phyloP scores from a whole-genome alignment of 2,329 filamentous ascomycete species.

The Paraconiothyrium brasiliense region DNA sequence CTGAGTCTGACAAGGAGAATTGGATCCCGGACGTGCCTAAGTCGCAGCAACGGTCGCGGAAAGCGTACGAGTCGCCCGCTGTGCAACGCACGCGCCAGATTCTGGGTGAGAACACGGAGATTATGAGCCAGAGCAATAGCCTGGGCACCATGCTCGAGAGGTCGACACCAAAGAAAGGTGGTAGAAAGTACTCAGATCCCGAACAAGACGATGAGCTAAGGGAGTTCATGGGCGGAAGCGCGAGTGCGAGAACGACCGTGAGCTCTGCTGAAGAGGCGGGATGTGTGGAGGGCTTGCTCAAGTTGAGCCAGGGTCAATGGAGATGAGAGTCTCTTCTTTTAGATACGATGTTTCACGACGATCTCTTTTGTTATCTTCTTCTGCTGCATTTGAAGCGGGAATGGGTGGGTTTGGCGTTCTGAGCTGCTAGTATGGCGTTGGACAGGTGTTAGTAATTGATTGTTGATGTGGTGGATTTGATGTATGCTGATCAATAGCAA shows the following conservation, averaged over 20 bases:
- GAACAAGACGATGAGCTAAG: conserved; percentile 72
- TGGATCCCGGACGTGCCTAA: conserved; percentile 65
- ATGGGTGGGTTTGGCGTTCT: conserved; percentile 2
- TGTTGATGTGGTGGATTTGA: not conserved
- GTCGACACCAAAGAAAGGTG: conserved; percentile 31
- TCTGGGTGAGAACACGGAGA: conserved; percentile 58
- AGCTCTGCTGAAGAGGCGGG: conserved; percentile 74
- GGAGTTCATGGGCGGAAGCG: conserved; percentile 74
- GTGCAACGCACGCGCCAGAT: conserved; percentile 49
- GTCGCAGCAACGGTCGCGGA: conserved; percentile 40
- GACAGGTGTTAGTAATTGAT: not conserved
- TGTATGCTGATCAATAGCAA: not conserved
- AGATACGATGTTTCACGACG: conserved; percentile 1
- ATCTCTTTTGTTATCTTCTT: not conserved
- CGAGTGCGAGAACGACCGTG: conserved; percentile 63
- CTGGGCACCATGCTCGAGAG: conserved; percentile 49
- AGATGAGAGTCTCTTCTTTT: conserved; percentile 41
- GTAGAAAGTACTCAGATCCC: conserved; percentile 48
- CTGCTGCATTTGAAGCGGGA: conserved; percentile 13
- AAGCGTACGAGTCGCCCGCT: conserved; percentile 41
- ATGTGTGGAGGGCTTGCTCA: conserved; percentile 87
- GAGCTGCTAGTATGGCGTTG: not conserved
- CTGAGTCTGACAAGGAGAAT: conserved; percentile 96
- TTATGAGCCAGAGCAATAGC: conserved; percentile 51
- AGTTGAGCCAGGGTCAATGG: conserved; percentile 93